Percentiles rank a stretch among this genome's conserved stretches.
These are phyloP conservation scores for Hymenoscyphus fructigenus DNA, from an alignment of 2,329 filamentous ascomycete genomes.

Conservation along the genomic window DNA sequence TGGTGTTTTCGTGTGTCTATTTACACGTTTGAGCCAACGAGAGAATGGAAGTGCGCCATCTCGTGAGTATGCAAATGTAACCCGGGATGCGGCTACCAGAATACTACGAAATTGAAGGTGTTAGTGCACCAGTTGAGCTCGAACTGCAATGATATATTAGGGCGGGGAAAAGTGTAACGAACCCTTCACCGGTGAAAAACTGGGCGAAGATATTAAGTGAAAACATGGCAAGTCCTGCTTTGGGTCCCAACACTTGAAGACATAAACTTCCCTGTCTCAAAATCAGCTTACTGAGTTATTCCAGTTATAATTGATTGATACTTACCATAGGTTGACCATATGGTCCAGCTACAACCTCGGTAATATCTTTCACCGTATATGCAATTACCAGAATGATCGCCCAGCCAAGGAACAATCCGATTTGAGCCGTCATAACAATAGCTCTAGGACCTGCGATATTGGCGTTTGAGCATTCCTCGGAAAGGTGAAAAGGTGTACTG, in stretches of 20 bases:
- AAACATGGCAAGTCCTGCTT: conserved; percentile 61
- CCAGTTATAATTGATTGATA: not conserved
- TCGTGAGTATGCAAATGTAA: conserved; percentile 71
- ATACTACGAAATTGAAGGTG: conserved; percentile 29
- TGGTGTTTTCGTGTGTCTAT: conserved; percentile 60
- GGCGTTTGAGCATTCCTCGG: conserved; percentile 67
- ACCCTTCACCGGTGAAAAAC: conserved; percentile 69
- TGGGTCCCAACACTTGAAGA: conserved; percentile 61
- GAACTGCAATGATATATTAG: no score
- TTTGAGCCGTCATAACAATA: conserved; percentile 60
- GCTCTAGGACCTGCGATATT: conserved; percentile 64
- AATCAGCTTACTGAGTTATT: not conserved
- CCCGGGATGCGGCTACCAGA: conserved; percentile 64
- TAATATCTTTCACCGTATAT: conserved; percentile 68
- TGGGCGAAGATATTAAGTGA: conserved; percentile 66
- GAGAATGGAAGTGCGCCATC: conserved; percentile 68
- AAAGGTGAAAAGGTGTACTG: conserved; percentile 61
- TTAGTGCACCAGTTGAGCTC: not conserved
- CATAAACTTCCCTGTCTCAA: conserved; percentile 52
- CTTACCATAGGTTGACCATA: conserved; percentile 65
- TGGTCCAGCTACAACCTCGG: conserved; percentile 55
- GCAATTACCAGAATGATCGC: conserved; percentile 63
- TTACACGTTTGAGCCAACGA: conserved; percentile 58
- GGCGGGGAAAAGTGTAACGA: conserved; percentile 31
- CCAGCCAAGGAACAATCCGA: conserved; percentile 61